Evolutionary conservation across 139 green algal species (phyloP).

Genomic region (Parachlorella kessleri): DNA sequence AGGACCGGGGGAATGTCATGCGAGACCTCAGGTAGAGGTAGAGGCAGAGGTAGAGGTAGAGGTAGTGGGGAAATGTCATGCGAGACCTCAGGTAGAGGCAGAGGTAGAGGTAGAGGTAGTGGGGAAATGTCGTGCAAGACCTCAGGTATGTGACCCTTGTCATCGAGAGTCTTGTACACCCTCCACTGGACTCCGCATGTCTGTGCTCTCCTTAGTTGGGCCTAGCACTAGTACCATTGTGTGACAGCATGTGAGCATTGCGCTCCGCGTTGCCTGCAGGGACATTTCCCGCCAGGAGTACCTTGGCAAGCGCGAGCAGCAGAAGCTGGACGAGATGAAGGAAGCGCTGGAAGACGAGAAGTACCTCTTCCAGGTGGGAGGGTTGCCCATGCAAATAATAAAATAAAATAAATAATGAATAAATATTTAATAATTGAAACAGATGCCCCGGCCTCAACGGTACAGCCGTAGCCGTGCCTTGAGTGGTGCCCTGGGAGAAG

Average conservation of each 20-base stretch:
- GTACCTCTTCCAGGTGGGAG: constrained; percentile 49
- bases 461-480: too few species aligned
- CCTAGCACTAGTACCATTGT: too few species aligned
- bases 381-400: neutral
- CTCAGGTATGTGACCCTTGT: too few species aligned
- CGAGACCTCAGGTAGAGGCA: constrained; percentile 4
- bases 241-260: neutral
- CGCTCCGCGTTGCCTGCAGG: constrained; percentile 23
- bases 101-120: too few species aligned
- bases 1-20: constrained; percentile 16
- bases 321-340: constrained; percentile 83
- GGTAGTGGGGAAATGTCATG: neutral
- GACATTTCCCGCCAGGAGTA: constrained; percentile 95
- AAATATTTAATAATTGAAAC: too few species aligned
- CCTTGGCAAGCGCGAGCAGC: constrained; percentile 89
- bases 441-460: too few species aligned
- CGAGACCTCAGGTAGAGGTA: constrained; percentile 4
- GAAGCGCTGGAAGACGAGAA: constrained; percentile 88
- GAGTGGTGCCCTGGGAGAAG: too few species aligned
- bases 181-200: too few species aligned
- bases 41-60: too few species aligned
- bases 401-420: too few species aligned
- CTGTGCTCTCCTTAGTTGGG: too few species aligned
- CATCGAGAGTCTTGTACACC: too few species aligned
- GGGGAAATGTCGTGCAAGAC: neutral